Conservation (phyloP, 306 rosid species). For the Glycine soja region DNA sequence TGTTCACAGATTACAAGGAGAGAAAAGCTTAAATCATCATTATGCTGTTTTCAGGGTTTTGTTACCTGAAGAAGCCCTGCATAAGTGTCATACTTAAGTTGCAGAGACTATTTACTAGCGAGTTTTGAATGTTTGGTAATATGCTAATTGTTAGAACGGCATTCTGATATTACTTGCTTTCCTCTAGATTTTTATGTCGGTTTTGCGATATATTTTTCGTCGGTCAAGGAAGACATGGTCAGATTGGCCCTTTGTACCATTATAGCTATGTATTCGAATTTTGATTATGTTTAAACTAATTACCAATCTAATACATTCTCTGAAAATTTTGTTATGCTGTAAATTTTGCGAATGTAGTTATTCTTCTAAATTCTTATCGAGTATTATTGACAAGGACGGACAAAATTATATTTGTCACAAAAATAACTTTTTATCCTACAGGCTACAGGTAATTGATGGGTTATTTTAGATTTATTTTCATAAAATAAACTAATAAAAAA, state of each 20-base stretch:
- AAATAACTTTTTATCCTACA: too few species aligned
- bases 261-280: not conserved
- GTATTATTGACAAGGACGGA: too few species aligned
- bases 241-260: not conserved
- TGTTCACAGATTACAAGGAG: constrained; percentile 84
- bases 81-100: constrained; percentile 41
- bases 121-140: constrained; percentile 20
- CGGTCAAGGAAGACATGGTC: not conserved
- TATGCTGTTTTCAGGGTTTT: constrained; percentile 86
- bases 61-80: constrained; percentile 62
- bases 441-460: too few species aligned
- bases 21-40: constrained; percentile 91
- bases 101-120: constrained; percentile 33
- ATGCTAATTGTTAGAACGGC: constrained; percentile 13
- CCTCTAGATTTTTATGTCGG: too few species aligned
- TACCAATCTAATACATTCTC: not conserved
- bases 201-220: too few species aligned
- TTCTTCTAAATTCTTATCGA: too few species aligned
- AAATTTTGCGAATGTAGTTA: too few species aligned
- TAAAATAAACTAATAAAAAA: too few species aligned
- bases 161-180: not conserved
- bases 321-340: too few species aligned
- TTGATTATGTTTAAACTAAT: constrained; percentile 7
- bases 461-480: too few species aligned
- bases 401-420: too few species aligned